Percentiles rank a stretch among this genome's conserved stretches.
Evolutionary conservation across 495 filamentous ascomycete genomes (phyloP).

Genomic region (Xylaria telfairii): DNA sequence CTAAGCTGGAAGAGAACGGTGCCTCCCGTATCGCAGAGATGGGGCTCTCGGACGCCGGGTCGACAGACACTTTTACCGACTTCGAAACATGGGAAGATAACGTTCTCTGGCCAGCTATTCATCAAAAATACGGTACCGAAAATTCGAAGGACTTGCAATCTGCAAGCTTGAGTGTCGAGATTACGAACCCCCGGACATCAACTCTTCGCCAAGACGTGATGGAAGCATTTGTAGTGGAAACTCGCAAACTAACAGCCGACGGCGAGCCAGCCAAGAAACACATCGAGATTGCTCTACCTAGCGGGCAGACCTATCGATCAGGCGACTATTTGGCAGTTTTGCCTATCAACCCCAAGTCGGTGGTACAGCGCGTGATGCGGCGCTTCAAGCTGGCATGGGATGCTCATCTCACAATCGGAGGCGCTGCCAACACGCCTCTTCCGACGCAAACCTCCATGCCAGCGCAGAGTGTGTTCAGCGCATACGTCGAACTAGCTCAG

Average conservation of each 20-base stretch:
- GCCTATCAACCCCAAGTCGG: constrained; percentile 68
- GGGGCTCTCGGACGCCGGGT: constrained; percentile 67
- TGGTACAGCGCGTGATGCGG: constrained; percentile 59
- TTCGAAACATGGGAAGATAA: constrained; percentile 76
- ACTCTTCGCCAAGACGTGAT: constrained; percentile 70
- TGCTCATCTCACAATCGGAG: constrained; percentile 56
- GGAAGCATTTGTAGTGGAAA: constrained; percentile 65
- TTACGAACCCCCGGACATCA: constrained; percentile 64
- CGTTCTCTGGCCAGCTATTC: constrained; percentile 67
- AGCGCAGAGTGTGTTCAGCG: constrained; percentile 65
- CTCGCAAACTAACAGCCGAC: constrained; percentile 58
- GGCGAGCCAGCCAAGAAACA: constrained; percentile 66
- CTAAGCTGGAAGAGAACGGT: constrained; percentile 56
- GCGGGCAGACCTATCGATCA: constrained; percentile 68
- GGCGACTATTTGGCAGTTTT: constrained; percentile 80
- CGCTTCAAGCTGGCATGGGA: constrained; percentile 67
- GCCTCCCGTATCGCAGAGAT: constrained; percentile 59
- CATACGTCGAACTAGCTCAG: constrained; percentile 75
- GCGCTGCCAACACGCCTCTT: constrained; percentile 56
- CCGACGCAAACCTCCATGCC: constrained; percentile 65
- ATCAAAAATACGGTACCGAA: constrained; percentile 51
- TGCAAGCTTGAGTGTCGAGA: constrained; percentile 57
- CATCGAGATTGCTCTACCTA: constrained; percentile 69
- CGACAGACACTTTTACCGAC: constrained; percentile 69
- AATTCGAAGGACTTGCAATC: constrained; percentile 23